Conservation (phyloP, 768 basidiomycete species). For the Auricularia sp. region DNA sequence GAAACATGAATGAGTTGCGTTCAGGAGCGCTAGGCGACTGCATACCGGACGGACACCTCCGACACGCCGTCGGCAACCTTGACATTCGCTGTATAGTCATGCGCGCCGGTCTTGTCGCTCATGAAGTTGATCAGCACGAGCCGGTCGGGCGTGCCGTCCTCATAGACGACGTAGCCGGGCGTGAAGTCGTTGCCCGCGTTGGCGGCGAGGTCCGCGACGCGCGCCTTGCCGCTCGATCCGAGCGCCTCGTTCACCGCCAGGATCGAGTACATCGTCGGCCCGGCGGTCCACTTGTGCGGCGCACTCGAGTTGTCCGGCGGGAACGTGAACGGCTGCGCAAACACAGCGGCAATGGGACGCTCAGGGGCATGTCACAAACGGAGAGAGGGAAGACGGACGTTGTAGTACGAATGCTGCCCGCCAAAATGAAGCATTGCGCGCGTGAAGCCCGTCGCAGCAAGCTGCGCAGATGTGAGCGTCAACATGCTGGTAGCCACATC, state of each 20-base stretch:
- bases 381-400: slow-evolving; percentile 29
- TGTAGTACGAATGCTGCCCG: slow-evolving; percentile 56
- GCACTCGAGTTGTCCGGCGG: slow-evolving; percentile 41
- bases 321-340: slow-evolving; percentile 32
- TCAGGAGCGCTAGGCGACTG: slow-evolving; percentile 17
- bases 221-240: slow-evolving; percentile 53
- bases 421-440: slow-evolving; percentile 46
- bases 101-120: slow-evolving; percentile 46
- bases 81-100: slow-evolving; percentile 43
- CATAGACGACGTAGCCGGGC: slow-evolving; percentile 65
- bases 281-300: slow-evolving; percentile 63
- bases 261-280: slow-evolving; percentile 64
- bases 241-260: slow-evolving; percentile 62
- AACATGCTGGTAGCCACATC: neutral
- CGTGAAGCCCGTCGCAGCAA: slow-evolving; percentile 29
- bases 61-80: slow-evolving; percentile 35
- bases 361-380: neutral
- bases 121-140: slow-evolving; percentile 69
- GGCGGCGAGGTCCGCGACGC: slow-evolving; percentile 55
- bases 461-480: neutral
- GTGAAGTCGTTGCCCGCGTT: slow-evolving; percentile 44
- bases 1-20: slow-evolving; percentile 27
- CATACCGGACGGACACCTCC: slow-evolving; percentile 7
- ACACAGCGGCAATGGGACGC: neutral
- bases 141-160: slow-evolving; percentile 50